Conservation (phyloP, 352 stramenopile genomes). For the Phytophthora uliginosa region DNA sequence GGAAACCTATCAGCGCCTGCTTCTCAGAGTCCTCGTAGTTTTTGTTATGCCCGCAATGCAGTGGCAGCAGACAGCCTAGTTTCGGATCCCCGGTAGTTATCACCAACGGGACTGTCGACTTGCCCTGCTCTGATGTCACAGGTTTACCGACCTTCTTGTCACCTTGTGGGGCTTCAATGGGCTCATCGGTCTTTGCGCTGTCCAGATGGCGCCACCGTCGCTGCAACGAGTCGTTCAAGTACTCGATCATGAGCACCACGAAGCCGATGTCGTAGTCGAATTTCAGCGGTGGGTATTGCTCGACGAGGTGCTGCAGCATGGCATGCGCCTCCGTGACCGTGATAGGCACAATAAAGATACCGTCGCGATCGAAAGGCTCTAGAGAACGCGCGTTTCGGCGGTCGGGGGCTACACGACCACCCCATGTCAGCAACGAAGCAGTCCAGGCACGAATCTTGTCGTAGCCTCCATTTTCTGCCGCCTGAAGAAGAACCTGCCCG, state of each 20-base stretch:
- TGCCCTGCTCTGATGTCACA: conserved; percentile 5
- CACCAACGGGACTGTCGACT: conserved; percentile 35
- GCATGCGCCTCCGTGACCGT: conserved; percentile 64
- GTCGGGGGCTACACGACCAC: conserved; percentile 49
- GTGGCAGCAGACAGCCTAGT: conserved; percentile 66
- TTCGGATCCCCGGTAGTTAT: conserved; percentile 45
- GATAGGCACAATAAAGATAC: conserved; percentile 73
- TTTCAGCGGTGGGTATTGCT: conserved; percentile 69
- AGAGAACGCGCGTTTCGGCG: conserved; percentile 51
- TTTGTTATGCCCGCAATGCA: conserved; percentile 91
- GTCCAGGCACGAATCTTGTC: conserved; percentile 89
- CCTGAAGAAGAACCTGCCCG: conserved; percentile 83
- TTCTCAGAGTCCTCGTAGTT: conserved; percentile 86
- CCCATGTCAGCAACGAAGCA: conserved; percentile 81
- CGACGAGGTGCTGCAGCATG: conserved; percentile 59
- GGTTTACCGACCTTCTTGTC: conserved; percentile 15
- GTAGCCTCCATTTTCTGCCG: conserved; percentile 74
- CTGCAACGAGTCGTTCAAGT: conserved; percentile 73
- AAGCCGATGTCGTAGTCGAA: conserved; percentile 85
- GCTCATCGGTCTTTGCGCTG: conserved; percentile 19
- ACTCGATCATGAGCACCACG: conserved; percentile 82
- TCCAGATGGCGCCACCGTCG: conserved; percentile 64
- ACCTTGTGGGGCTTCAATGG: conserved; percentile 7
- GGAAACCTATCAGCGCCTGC: conserved; percentile 64
- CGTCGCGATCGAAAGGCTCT: conserved; percentile 75